phyloP scores from a whole-genome alignment of 1,139 yeast genomes.

The Zygosaccharomyces sapae region DNA sequence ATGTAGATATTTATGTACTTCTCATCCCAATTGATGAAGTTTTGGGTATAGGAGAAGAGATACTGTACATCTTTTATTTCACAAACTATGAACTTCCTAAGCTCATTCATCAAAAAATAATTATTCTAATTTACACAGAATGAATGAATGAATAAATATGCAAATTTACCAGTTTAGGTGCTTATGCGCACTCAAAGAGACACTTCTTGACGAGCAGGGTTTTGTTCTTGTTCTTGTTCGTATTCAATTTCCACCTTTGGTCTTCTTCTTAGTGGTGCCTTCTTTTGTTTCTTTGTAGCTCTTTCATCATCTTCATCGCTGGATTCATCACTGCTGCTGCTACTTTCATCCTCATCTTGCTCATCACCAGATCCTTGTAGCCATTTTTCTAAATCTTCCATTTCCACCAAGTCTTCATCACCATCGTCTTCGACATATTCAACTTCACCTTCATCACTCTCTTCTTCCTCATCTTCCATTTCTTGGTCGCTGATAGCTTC shows the following conservation, averaged over 20 bases:
- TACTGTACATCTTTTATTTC: neutral
- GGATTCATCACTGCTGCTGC: slow-evolving; percentile 37
- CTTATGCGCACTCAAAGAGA: slow-evolving; percentile 5
- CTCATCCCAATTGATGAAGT: neutral
- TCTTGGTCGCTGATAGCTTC: slow-evolving; percentile 61
- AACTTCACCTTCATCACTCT: slow-evolving; percentile 69
- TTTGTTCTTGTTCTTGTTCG: slow-evolving; percentile 63
- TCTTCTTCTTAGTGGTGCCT: slow-evolving; percentile 49
- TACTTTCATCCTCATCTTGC: slow-evolving; percentile 40
- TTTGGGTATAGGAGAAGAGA: neutral
- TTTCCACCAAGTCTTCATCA: slow-evolving; percentile 83
- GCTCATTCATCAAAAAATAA: neutral
- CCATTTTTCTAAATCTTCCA: slow-evolving; percentile 91
- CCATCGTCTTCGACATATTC: slow-evolving; percentile 85
- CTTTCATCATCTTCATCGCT: slow-evolving; percentile 40
- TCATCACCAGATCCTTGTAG: slow-evolving; percentile 59
- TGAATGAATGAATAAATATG: slow-evolving; percentile 10
- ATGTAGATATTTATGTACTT: neutral
- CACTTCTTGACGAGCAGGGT: slow-evolving; percentile 29
- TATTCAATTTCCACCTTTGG: slow-evolving; percentile 81
- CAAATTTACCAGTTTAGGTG: too few species aligned
- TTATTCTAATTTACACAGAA: slow-evolving; percentile 8
- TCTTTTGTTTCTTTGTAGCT: slow-evolving; percentile 43
- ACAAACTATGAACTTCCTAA: neutral
- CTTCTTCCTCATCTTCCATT: slow-evolving; percentile 53